Base-by-base conservation (phyloP, 768 basidiomycete genomes). In the Boletus rubescentipes region DNA sequence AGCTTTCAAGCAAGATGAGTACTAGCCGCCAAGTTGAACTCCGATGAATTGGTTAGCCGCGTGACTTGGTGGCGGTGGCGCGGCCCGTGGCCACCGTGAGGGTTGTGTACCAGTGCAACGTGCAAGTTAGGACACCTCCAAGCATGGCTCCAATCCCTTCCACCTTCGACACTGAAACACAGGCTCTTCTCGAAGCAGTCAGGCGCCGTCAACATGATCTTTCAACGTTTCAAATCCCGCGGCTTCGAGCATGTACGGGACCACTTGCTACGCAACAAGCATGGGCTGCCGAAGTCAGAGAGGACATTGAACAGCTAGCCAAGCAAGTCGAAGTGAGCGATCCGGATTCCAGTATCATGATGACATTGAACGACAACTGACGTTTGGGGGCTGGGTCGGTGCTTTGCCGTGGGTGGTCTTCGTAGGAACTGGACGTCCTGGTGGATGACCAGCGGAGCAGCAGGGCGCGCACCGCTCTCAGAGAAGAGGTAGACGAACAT, bases 191-290 rank as follows among this genome's bases (percentile, higher is more conserved):
- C 10, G 76, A 74, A 5, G 75, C 75, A 3, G 68, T 84, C 5
- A 74, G 79, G 41, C 75, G 90, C 21, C 77, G 82, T 10, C 75
- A 83, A 55, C 77, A 70, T 3, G 91, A 93, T 70, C 67, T 96
- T 8, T 61, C 75, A 4, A 75, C 84, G 11, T 84, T 84, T 61
- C 89, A 93, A 68, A 78, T 97, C 32, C 89, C 92, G 1, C 82
- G 88, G 2, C 75, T 97, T 46, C 76, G 79, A 9, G 64, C 74
- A 47, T 95, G 90, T 67, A 74, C 70, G 9, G 91, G 89, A 0
- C 87, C 93, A 1, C 73, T 90, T 10, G 67, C 78, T 0, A 64
- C 82, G 3, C 93, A 96, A 61, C 87, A 93, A 64, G 79, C 83
- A 44, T 76, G 87, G 49, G 84, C 85, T 1, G 83, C 82, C 5